Evolutionary conservation across 2,329 filamentous ascomycete genomes (phyloP), one percentile per base, ranked within the genome.

Genomic region (Colletotrichum phormii): DNA sequence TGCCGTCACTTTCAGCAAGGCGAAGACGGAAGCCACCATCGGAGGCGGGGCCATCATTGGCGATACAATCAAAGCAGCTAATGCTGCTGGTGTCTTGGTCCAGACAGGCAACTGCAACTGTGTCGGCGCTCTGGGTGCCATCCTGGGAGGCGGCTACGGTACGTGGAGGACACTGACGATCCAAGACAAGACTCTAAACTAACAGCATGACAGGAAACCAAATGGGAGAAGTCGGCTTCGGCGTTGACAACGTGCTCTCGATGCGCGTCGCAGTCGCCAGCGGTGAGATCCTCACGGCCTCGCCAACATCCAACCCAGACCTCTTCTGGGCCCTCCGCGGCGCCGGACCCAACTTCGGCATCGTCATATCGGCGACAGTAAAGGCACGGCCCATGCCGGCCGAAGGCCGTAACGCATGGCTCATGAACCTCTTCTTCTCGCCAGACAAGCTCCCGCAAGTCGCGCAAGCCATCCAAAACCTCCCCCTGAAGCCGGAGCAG

Each of bases 311-410:
- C 51, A 75, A 81, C 63, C n/a, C 74, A 11, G 85, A 88, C 72
- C 77, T 88, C 0, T 80, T 87, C 75, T 88, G 86, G 86, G 86
- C 84, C 22, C 76, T 88, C 0, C 85, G 81, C 77, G 87, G 87
- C 18, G 87, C 86, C 3, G 86, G 85, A 1, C 85, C 83, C 9
- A 88, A 88, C 75, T 84, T 88, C 74, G 86, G 87, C 54, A 84
- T 89, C 63, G 82, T 88, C 54, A 77, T 85, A 67, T 85, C 82
- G 72, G 82, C 85, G n/a, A 83, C 79, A 26, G 84, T 87, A 74
- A 84, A 81, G 73, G 77, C 85, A 11, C 82, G 78, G 69, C 49
- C 76, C 18, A 81, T 82, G 75, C 77, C 78, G n/a, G 79, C 64
- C 29, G 71, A 58, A 13, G 46, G 77, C 31, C 76, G 77, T 13